These are phyloP conservation scores for Ophiobolus disseminans DNA, from an alignment of 2,329 filamentous ascomycete species.

Conservation along the genomic window DNA sequence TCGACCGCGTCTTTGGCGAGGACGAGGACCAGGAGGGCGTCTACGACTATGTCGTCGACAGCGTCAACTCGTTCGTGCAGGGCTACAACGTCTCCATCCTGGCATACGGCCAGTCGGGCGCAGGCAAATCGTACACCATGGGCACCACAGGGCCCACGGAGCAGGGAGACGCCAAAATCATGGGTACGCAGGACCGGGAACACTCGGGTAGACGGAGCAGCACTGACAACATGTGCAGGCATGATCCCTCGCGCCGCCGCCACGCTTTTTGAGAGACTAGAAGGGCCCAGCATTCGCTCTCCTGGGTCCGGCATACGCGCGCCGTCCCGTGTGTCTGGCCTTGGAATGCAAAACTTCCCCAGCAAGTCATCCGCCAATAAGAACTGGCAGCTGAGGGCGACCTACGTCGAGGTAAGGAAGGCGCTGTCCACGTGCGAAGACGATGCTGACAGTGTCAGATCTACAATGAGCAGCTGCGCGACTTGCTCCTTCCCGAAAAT, in stretches of 20 bases:
- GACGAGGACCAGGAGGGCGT: slow-evolving; percentile 85
- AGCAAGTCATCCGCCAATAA: slow-evolving; percentile 65
- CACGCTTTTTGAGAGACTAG: slow-evolving; percentile 86
- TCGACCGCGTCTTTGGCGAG: slow-evolving; percentile 90
- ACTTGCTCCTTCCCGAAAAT: slow-evolving; percentile 82
- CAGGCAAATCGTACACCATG: slow-evolving; percentile 99
- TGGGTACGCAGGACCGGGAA: slow-evolving; percentile 68
- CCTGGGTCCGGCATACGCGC: slow-evolving; percentile 80
- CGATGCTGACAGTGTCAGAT: slow-evolving; percentile 63
- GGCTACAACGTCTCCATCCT: slow-evolving; percentile 98
- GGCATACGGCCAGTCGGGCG: slow-evolving; percentile 96
- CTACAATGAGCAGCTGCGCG: slow-evolving; percentile 94
- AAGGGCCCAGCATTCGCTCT: slow-evolving; percentile 64
- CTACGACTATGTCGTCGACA: slow-evolving; percentile 93
- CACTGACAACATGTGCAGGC: slow-evolving; percentile 62
- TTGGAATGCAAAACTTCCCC: slow-evolving; percentile 55
- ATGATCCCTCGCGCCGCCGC: slow-evolving; percentile 93
- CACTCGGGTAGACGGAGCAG: neutral
- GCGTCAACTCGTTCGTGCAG: slow-evolving; percentile 86
- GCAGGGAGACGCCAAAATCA: slow-evolving; percentile 71
- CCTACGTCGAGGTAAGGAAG: slow-evolving; percentile 74
- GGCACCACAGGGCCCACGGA: slow-evolving; percentile 88
- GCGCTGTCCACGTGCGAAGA: neutral
- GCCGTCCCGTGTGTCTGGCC: slow-evolving; percentile 70
- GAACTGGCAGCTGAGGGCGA: slow-evolving; percentile 90